Conservation (phyloP, 1,139 yeast genomes). For the Yamadazyma dendronema region DNA sequence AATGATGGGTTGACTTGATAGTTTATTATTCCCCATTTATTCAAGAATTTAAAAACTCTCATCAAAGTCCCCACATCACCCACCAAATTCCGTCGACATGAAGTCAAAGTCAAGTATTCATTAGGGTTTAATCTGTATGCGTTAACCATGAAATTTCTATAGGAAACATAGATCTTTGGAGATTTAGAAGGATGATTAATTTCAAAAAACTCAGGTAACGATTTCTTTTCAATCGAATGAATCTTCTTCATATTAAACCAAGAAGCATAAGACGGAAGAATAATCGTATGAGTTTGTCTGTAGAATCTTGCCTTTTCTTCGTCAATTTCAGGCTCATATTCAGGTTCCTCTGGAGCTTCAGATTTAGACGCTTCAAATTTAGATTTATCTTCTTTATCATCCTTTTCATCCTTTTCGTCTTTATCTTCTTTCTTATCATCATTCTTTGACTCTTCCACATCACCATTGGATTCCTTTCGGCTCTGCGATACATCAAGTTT, state of each 20-base stretch:
- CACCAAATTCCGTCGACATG: conserved; percentile 89
- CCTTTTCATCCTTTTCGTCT: neutral
- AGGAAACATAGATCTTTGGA: conserved; percentile 80
- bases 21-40: conserved; percentile 95
- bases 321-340: conserved; percentile 13
- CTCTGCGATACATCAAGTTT: neutral
- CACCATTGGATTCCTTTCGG: neutral
- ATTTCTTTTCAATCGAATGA: conserved; percentile 62
- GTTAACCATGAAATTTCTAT: conserved; percentile 92
- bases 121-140: conserved; percentile 90
- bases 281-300: conserved; percentile 79
- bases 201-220: conserved; percentile 89
- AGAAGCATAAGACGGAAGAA: conserved; percentile 89
- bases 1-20: conserved; percentile 80
- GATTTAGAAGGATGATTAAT: conserved; percentile 77
- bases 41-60: conserved; percentile 85
- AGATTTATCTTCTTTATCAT: neutral
- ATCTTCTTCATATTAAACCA: conserved; percentile 84
- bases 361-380: conserved; percentile 2
- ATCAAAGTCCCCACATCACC: conserved; percentile 96
- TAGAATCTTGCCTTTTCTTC: conserved; percentile 15
- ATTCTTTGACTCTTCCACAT: neutral
- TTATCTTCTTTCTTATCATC: neutral
- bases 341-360: conserved; percentile 6
- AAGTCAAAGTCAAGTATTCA: conserved; percentile 89